Evolutionary conservation across 2,329 filamentous ascomycete genomes (phyloP), one percentile per base, ranked within the genome.

Genomic region (Calycina marina): DNA sequence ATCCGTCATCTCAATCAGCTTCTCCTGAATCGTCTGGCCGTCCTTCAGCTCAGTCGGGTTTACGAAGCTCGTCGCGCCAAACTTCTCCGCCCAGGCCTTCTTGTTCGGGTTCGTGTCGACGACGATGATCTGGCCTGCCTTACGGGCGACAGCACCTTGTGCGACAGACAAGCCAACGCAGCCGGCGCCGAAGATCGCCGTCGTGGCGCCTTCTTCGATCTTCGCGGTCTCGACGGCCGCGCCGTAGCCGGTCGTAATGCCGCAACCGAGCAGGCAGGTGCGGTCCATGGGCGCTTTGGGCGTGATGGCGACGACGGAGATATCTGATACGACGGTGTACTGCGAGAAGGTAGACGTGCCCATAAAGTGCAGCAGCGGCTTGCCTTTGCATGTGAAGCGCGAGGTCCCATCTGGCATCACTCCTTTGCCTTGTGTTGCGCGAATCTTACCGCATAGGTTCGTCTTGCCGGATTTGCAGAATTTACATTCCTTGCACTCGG

Each of bases 401-500:
- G 80, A 79, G 45, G 88, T 96, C 50, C 88, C 88, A 58, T 98
- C 90, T 36, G 90, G 90, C 86, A 98, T 93, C 47, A 94, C 73
- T 53, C 90, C 90, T 60, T 77, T 80, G 50, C 90, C 90, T 64
- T 98, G 90, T 27, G 90, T 96, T 28, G 84, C 83, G 51, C 90
- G 79, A 60, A 98, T 98, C 74, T 96, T 96, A 58, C 90, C 90
- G 64, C 88, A 96, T 37, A 96, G 79, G 63, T 96, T 93, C 52
- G 88, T 96, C 77, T 98, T 98, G 63, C 88, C 90, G 25, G 88
- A 96, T 61, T 84, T 90, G 78, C 90, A 98, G 72, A 96, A 96
- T 67, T 96, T 96, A 76, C 90, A 98, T 60, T 96, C 88, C 47
- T 73, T 69, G 67, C 90, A 96, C 65, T 96, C 88, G 44, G 90